phyloP scores from a whole-genome alignment of 805 yeast genomes.

The Kodamaea lidongshanica region DNA sequence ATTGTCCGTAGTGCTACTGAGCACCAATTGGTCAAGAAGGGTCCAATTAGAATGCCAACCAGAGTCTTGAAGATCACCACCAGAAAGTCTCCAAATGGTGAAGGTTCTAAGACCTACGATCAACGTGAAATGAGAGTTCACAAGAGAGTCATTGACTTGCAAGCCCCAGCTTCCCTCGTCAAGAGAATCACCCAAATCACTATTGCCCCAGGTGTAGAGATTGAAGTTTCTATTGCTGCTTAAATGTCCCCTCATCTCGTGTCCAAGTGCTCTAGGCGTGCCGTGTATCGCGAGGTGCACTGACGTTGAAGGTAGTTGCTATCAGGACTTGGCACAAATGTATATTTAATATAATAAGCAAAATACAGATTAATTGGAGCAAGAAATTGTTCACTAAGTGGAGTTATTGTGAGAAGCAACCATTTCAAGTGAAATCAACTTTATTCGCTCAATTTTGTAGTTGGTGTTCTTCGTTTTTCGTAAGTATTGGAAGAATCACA shows the following conservation, averaged over 20 bases:
- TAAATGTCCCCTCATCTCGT: constrained; percentile 32
- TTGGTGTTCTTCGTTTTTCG: too few species aligned
- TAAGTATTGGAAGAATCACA: too few species aligned
- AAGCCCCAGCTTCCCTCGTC: constrained; percentile 90
- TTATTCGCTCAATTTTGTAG: too few species aligned
- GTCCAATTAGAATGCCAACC: constrained; percentile 99
- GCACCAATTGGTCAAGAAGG: constrained; percentile 84
- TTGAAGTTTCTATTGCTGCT: constrained; percentile 87
- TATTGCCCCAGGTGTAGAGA: constrained; percentile 99
- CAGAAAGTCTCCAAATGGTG: constrained; percentile 99
- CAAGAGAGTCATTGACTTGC: constrained; percentile 98
- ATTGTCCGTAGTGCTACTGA: constrained; percentile 82
- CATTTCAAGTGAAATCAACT: too few species aligned
- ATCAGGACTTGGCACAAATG: constrained; percentile 43
- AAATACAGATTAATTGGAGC: constrained; percentile 1
- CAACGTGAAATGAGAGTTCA: constrained; percentile 99
- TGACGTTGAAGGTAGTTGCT: constrained; percentile 58
- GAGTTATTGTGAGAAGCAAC: too few species aligned
- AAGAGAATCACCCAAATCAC: constrained; percentile 96
- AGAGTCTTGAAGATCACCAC: constrained; percentile 96
- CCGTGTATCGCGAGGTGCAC: constrained; percentile 42
- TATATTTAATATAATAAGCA: neutral
- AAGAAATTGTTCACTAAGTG: neutral
- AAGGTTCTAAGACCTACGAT: constrained; percentile 99
- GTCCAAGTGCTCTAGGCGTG: constrained; percentile 56